Evolutionary conservation across 768 basidiomycete genomes (phyloP).

Genomic region (Mycena leptocephala): DNA sequence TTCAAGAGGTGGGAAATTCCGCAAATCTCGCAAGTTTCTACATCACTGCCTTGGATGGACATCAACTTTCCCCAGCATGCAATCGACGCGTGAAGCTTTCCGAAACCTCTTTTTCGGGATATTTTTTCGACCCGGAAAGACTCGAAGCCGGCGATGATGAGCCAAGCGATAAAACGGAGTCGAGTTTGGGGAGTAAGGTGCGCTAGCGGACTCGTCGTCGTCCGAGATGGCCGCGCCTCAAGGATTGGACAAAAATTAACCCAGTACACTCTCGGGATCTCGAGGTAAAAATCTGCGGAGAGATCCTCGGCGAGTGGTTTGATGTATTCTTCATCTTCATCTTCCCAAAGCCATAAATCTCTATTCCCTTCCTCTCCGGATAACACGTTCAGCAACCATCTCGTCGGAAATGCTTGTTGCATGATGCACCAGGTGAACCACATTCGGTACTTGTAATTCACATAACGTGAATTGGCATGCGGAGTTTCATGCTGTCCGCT

Average conservation of each 20-base stretch:
- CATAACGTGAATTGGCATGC: background rate
- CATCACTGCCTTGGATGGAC: too few relatives aligned
- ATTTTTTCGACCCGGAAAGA: background rate
- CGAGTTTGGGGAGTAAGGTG: background rate
- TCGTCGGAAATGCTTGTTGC: too few relatives aligned
- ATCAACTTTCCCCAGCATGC: background rate
- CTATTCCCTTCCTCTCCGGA: background rate
- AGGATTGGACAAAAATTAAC: background rate
- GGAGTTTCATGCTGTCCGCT: too few relatives aligned
- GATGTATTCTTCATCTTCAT: slow-evolving; percentile 18
- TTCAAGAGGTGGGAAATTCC: background rate
- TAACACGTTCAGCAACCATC: background rate
- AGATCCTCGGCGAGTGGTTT: background rate
- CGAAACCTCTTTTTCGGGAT: background rate
- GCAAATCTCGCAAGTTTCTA: background rate
- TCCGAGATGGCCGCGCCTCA: background rate
- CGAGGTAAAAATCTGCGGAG: too few relatives aligned
- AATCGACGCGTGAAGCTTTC: background rate
- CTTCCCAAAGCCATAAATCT: slow-evolving; percentile 13
- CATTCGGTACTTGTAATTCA: background rate
- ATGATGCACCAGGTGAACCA: background rate
- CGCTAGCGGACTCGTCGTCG: background rate
- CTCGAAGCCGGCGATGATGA: background rate
- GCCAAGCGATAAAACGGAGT: slow-evolving; percentile 12
- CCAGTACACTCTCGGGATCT: background rate